A percentile compares a stretch with the other conserved stretches of the same genome.
Conservation (phyloP, 2,329 filamentous ascomycete species). For the Pyrenophora teres region DNA sequence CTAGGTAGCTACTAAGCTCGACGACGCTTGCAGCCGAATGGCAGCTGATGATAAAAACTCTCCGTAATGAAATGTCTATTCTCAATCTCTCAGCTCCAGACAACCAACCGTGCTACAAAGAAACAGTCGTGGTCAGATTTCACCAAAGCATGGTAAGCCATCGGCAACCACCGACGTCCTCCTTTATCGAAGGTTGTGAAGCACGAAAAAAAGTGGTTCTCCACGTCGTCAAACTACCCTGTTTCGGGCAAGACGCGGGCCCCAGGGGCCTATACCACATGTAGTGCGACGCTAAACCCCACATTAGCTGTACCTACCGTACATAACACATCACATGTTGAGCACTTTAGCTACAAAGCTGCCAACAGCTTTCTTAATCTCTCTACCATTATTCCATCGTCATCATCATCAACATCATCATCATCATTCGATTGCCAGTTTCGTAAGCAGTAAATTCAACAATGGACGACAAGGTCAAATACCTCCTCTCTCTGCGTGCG, state of each 20-base stretch:
- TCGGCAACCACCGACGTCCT: slow-evolving; percentile 9
- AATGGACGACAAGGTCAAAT: slow-evolving; percentile 33
- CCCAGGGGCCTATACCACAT: no score
- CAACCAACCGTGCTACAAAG: no score
- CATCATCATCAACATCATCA: no score
- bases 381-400: neutral
- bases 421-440: no score
- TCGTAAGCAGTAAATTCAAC: no score
- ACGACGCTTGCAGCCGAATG: slow-evolving; percentile 1
- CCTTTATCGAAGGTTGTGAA: neutral
- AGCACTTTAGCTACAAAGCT: no score
- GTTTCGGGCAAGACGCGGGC: slow-evolving; percentile 6
- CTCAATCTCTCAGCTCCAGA: slow-evolving; percentile 4
- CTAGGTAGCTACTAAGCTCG: slow-evolving; percentile 6
- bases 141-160: neutral
- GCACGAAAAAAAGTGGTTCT: no score
- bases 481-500: slow-evolving; percentile 33
- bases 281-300: slow-evolving; percentile 10
- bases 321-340: slow-evolving; percentile 3
- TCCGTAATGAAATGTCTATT: slow-evolving; percentile 18
- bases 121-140: no score
- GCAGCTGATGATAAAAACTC: slow-evolving; percentile 9
- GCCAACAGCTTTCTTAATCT: neutral
- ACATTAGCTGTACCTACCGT: slow-evolving; percentile 5
- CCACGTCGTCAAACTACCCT: slow-evolving; percentile 5